Evolutionary conservation across 257 asterid genomes (phyloP), one percentile per base, ranked within the genome.

Genomic region (Forsythia suspensa): DNA sequence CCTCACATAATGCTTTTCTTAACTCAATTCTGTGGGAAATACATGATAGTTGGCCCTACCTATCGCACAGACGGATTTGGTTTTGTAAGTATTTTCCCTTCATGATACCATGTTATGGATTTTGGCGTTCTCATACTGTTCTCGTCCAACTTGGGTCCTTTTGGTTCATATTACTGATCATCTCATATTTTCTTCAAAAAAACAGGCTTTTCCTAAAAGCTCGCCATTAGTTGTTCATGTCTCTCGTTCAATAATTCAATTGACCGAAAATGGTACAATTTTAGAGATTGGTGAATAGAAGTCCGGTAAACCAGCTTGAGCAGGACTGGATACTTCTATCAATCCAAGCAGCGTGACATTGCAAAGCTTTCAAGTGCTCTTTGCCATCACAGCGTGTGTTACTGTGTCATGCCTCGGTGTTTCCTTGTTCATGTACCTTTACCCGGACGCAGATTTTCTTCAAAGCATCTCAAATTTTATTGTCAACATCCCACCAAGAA

Each of bases 1-100:
- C 94, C 92, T 61, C 89, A 85, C 80, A 80, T 85, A 74, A 82
- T 29, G 76, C 11, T 41, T 24, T 70, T 88, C 34, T 63, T 86
- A 5, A 73, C 85, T 36, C 78, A 69, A 73, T 78, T 76, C 16
- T 85, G 92, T 76, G 80, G 82, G 74, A 82, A 86, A 73, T 88
- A 85, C 73, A 74, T 16, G 77, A 82, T 77, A 39, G 65, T 81
- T 4, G 85, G 84, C n/a, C 94, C 88, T 1, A 76, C 78, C 52
- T 80, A 90, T 77, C 86, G 89, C 66, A 84, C 91, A 0, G 85
- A 72, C 5, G 91, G 92, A 67, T 88, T 86, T 61, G 90, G 82
- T 55, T 80, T 86, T 1, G 91, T 88, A 86, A 88, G 89, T 75
- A 65, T 79, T 70, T 57, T 78, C 81, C 80, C 52, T 79, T 69